Conservation (phyloP, 495 filamentous ascomycete genomes). For the Penicillium pancosmium region DNA sequence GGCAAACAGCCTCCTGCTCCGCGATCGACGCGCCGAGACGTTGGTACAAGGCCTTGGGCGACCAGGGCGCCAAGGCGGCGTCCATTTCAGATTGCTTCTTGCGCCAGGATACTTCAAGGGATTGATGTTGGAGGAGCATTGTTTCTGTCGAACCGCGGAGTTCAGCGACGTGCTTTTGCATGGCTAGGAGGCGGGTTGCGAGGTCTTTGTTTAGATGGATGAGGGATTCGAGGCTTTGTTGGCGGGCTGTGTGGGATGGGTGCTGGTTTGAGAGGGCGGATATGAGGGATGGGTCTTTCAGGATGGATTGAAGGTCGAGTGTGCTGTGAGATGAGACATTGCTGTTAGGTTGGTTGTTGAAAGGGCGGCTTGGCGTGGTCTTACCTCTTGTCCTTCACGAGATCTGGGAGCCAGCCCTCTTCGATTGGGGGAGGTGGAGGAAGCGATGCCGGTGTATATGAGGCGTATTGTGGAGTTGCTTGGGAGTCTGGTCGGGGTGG, state of each 20-base stretch:
- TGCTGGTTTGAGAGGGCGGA: slow-evolving; percentile 66
- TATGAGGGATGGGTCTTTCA: slow-evolving; percentile 60
- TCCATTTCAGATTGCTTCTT: slow-evolving; percentile 90
- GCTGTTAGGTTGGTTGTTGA: slow-evolving; percentile 21
- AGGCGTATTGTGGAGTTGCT: slow-evolving; percentile 17
- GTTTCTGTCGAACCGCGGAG: slow-evolving; percentile 72
- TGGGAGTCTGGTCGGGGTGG: slow-evolving; percentile 28
- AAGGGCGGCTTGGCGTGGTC: slow-evolving; percentile 11
- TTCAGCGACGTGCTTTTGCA: slow-evolving; percentile 60
- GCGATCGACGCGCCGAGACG: slow-evolving; percentile 69
- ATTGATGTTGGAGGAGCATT: slow-evolving; percentile 78
- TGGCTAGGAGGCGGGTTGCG: slow-evolving; percentile 66
- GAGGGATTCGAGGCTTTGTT: slow-evolving; percentile 59
- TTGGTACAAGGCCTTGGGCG: slow-evolving; percentile 81
- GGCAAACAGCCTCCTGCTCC: slow-evolving; percentile 83
- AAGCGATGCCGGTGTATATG: slow-evolving; percentile 17
- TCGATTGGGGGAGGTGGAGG: slow-evolving; percentile 43
- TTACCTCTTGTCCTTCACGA: slow-evolving; percentile 76
- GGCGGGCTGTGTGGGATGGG: slow-evolving; percentile 54
- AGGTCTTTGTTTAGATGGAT: slow-evolving; percentile 65
- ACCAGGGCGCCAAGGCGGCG: slow-evolving; percentile 77
- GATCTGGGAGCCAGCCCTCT: slow-evolving; percentile 67
- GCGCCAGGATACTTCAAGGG: slow-evolving; percentile 88
- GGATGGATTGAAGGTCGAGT: slow-evolving; percentile 66
- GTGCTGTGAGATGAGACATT: slow-evolving; percentile 32